Conservation (phyloP, 495 filamentous ascomycete species). For the Amorphotheca resinae region DNA sequence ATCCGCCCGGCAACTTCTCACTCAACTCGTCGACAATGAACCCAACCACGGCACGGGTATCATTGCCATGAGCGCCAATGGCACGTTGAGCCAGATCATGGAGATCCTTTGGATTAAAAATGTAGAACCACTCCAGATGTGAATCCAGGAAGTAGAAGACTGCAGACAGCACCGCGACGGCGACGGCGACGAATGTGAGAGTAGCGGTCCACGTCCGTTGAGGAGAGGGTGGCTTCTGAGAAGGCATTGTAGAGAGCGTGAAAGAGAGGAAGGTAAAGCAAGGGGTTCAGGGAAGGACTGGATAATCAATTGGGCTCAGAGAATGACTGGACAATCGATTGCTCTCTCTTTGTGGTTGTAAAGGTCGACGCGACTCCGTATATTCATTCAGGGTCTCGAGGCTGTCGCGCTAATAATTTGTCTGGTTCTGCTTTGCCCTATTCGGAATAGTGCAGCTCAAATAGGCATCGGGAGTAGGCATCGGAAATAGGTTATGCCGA, state of each 20-base stretch:
- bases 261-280: too few relatives aligned
- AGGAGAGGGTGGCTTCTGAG: background rate
- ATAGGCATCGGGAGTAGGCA: too few relatives aligned
- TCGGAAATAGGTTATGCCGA: too few relatives aligned
- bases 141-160: constrained; percentile 52
- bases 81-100: constrained; percentile 53
- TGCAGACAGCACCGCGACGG: constrained; percentile 46
- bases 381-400: too few relatives aligned
- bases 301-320: too few relatives aligned
- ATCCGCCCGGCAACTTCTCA: constrained; percentile 29
- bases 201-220: background rate
- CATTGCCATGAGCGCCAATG: constrained; percentile 55
- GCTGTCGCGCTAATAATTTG: too few relatives aligned
- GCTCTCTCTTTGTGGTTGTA: too few relatives aligned
- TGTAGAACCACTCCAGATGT: constrained; percentile 61
- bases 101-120: constrained; percentile 57
- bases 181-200: constrained; percentile 45
- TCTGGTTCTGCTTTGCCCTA: too few relatives aligned
- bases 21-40: constrained; percentile 48
- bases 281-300: too few relatives aligned
- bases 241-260: constrained; percentile 1
- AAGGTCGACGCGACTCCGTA: too few relatives aligned
- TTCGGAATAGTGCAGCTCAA: too few relatives aligned
- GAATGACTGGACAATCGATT: too few relatives aligned
- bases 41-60: constrained; percentile 54